Percentiles rank a stretch among this genome's conserved stretches.
These are phyloP conservation scores for Cardamine chenopodiifolia DNA, from an alignment of 345 rosid species.

Conservation along the genomic window DNA sequence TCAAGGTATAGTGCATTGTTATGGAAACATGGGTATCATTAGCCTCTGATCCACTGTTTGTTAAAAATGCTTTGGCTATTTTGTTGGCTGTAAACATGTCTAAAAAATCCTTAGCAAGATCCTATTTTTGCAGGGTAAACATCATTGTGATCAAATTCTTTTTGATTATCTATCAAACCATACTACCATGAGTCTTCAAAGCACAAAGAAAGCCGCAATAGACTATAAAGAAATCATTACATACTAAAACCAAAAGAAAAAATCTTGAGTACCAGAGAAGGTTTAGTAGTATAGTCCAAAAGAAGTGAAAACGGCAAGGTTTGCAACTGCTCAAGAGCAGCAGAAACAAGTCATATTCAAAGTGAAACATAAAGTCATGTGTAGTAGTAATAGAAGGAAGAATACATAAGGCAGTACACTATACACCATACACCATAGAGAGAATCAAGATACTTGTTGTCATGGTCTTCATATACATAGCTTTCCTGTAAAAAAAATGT, in stretches of 20 bases:
- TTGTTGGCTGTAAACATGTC: too few relatives aligned
- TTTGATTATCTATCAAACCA: slow-evolving; percentile 3
- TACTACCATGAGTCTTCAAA: slow-evolving; percentile 3
- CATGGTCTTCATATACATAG: slow-evolving; percentile 75
- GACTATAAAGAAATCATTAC: too few relatives aligned
- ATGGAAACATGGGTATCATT: slow-evolving; percentile 71
- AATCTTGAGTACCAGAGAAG: slow-evolving; percentile 70
- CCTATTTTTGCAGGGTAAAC: too few relatives aligned
- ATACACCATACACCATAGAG: slow-evolving; percentile 99
- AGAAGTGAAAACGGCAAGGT: slow-evolving; percentile 86
- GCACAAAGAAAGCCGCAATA: too few relatives aligned
- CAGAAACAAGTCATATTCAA: too few relatives aligned
- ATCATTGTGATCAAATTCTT: too few relatives aligned
- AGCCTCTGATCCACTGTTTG: too few relatives aligned
- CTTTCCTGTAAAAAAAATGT: slow-evolving; percentile 60
- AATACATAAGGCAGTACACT: slow-evolving; percentile 87
- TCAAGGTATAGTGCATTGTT: not conserved
- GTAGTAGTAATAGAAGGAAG: not conserved
- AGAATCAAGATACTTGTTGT: slow-evolving; percentile 88
- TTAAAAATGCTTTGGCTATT: too few relatives aligned
- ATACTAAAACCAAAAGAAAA: too few relatives aligned
- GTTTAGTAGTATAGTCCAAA: slow-evolving; percentile 93
- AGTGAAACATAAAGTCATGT: too few relatives aligned
- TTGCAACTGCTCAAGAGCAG: slow-evolving; percentile 54
- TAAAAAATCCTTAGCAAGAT: too few relatives aligned